Evolutionary conservation across 345 rosid genomes (phyloP), one percentile per base, ranked within the genome.

Genomic region (Durio zibethinus): DNA sequence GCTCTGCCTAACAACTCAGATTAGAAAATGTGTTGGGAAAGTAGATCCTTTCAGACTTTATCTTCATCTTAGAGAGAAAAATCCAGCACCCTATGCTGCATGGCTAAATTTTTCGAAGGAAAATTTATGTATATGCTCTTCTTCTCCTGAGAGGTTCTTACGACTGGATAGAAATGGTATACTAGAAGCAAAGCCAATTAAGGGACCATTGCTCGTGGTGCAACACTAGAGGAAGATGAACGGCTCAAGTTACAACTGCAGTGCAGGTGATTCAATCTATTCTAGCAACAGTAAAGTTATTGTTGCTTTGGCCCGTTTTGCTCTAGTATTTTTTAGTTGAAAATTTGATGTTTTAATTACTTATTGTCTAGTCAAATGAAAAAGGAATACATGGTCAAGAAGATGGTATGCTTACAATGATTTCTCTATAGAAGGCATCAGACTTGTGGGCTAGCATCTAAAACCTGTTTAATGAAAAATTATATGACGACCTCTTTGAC

Each of bases 81-180:
- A 96, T 86, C 97, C 98, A 14, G 97, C 98, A 73, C 97, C 99
- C 1, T 96, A 93, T 78, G 97, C 98, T 36, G 92, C 98, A 0
- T 96, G 97, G 94, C 90, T 96, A 80, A 92, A 88, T 77, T 96
- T 92, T 88, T 82, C 97, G 15, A 86, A 84, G 59, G 91, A 87
- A 67, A 82, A 92, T 57, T 61, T 96, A 75, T 83, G 87, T 75
- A 75, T 96, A 53, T 96, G 99, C 83, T 91, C 92, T 72, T 93
- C 99, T 47, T 96, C 99, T 0, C 99, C 99, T 7, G 99, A 96
- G 81, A 88, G 98, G 82, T 96, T 96, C 88, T 87, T 96, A 45
- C 87, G 84, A 73, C 83, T 96, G 52, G 94, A 92, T 66, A 86
- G 90, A 81, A 82, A 91, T 63, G 93, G 92, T 59, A 47, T 84